phyloP scores from a whole-genome alignment of 2,329 filamentous ascomycete genomes.

The Colletotrichum cordylinicola region DNA sequence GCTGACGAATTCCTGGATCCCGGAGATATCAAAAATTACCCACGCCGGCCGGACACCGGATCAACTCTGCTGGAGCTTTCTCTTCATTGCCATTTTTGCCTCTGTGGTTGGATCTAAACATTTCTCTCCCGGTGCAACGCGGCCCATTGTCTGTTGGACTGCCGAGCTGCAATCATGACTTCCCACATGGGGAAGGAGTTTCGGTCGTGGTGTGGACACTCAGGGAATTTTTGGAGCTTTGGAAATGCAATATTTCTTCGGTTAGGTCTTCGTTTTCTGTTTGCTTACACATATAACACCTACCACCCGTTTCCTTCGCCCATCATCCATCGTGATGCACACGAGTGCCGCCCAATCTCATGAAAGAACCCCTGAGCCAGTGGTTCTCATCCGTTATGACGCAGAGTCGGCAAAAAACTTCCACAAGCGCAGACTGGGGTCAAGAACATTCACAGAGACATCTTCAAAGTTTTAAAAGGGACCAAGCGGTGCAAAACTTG shows the following conservation, averaged over 20 bases:
- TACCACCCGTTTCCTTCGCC: neutral
- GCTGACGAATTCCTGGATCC: fast-evolving
- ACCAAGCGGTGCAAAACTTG: neutral
- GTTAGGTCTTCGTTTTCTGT: neutral
- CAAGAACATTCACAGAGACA: fast-evolving
- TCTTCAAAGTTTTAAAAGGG: neutral
- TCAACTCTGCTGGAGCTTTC: neutral
- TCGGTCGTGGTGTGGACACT: neutral
- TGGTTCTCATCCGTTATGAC: neutral
- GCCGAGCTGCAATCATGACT: neutral
- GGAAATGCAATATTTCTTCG: fast-evolving
- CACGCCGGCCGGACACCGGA: neutral
- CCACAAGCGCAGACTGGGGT: neutral
- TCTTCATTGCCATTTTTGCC: neutral
- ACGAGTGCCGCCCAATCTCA: neutral
- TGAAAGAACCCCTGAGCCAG: neutral
- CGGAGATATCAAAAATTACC: neutral
- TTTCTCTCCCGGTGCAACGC: neutral
- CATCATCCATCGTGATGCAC: neutral
- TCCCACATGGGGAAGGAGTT: neutral
- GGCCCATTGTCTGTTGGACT: neutral
- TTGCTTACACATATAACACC: neutral
- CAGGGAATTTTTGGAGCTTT: neutral
- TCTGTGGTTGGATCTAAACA: neutral
- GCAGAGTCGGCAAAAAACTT: neutral